Evolutionary conservation across 331 rosid genomes (phyloP).

Genomic region (Spiraea crenata): DNA sequence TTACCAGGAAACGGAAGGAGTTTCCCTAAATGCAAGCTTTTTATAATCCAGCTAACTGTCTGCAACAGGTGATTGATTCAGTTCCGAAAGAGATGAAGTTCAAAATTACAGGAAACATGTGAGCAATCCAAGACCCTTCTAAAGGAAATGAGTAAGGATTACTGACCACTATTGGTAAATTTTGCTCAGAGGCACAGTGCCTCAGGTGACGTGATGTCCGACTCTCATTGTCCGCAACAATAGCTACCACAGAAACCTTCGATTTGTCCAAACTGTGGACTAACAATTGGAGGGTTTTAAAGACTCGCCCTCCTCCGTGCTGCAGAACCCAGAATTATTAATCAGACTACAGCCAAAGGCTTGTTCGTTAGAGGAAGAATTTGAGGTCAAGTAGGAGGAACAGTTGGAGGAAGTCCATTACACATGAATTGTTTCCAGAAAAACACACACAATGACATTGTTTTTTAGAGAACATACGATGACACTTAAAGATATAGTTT

Average conservation of each 20-base stretch:
- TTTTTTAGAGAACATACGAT: too few species aligned
- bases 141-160: neutral
- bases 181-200: constrained; percentile 60
- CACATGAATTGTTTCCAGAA: neutral
- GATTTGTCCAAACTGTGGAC: constrained; percentile 38
- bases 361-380: neutral
- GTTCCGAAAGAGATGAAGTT: constrained; percentile 5
- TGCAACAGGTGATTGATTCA: constrained; percentile 33
- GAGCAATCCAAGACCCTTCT: neutral
- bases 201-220: constrained; percentile 72
- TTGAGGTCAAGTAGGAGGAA: neutral
- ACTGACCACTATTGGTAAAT: constrained; percentile 60
- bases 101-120: neutral
- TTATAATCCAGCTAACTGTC: constrained; percentile 70
- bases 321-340: constrained; percentile 28
- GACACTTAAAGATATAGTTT: too few species aligned
- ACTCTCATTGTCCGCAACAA: constrained; percentile 56
- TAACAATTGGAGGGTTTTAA: constrained; percentile 70
- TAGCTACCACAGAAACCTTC: constrained; percentile 45
- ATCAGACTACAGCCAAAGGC: neutral
- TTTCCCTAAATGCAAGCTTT: constrained; percentile 70
- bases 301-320: constrained; percentile 82
- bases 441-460: neutral
- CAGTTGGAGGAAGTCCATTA: neutral
- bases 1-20: constrained; percentile 50